Base-by-base conservation (phyloP, 805 yeast species). In the Lipomyces yamadae region DNA sequence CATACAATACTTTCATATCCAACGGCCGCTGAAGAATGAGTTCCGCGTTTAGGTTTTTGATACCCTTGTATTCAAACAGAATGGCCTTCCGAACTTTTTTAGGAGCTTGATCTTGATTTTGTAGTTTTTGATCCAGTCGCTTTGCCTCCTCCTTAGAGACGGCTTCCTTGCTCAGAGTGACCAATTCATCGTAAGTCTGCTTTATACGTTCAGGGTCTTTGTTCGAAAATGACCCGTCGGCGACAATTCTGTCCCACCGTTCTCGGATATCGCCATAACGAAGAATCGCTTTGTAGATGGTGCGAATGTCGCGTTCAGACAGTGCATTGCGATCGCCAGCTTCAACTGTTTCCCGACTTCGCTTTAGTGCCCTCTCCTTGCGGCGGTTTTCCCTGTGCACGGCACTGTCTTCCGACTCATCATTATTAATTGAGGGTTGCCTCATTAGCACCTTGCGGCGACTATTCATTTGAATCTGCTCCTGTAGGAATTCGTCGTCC, bases 11-110 rank as follows among this genome's bases (percentile, higher is more conserved):
- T 59, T 84, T 84, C 88, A 95, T 82, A 74, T 95, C 98, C n/a
- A 82, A 84, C 0, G 97, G 97, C 72, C 99, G 86, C 67, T 87
- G 85, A 13, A 92, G 72, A 18, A 95, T 84, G 60, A 91, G 81
- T 77, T 95, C 99, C 0, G 99, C 98, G 79, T 95, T 95, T 73
- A 95, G 80, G 70, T 89, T 89, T 77, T 91, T 90, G 56, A 93
- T 97, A 54, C 92, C 94, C 67, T 88, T 88, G 77, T 88, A 92
- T 71, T 92, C 96, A 77, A 95, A 93, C 58, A 94, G 78, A 18
- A 92, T 88, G 0, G 98, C 98, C 78, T 90, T 91, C 78, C 91
- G 90, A 74, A 93, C 97, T 75, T 88, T 89, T 77, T 88, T 86
- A 75, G 89, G 89, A 11, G 72, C 74, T 13, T 65, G 74, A 24